Base-by-base conservation (phyloP, 208 protist genomes). In the Trypanosoma boissoni region DNA sequence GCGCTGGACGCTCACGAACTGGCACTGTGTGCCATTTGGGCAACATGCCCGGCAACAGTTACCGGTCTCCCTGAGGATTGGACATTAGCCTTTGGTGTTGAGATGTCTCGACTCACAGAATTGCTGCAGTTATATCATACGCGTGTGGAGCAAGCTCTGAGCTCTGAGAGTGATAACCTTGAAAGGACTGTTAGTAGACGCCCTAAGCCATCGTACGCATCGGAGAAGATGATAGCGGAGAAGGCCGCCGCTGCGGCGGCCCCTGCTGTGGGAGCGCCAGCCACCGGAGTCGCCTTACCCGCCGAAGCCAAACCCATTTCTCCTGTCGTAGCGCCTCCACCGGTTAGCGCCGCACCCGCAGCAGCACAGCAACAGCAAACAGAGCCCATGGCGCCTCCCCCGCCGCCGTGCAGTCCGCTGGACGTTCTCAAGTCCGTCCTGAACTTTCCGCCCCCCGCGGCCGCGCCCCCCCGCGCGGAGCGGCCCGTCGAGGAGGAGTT, bases 1-100 rank as follows among this genome's bases (percentile, higher is more conserved):
- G 7, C 43, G 0, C 57, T 74, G 5, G 51, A 76, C 3, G 71
- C 74, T 0, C 51, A 74, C 21, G 68, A 68, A 7, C 63, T 94
- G 18, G 88, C 84, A 14, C 57, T 88, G 5, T 83, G 69, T 54
- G 84, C 88, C 2, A 67, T 94, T 37, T 58, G 65, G 34, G 45
- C 63, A 1, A 80, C 78, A 2, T 56, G 53, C 6, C 79, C 79
- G 14, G 14, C 64, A 0, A 62, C 65, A 28, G 46, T 88, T 26
- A 44, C 36, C 31, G 55, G 26, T 9, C 63, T 88, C 23, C 83
- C 83, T 3, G 10, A 54, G 5, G 28, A 74, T 18, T 94, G 88
- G 85, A 74, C 56, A 7, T 8, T 64, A 2, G 75, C 68, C 0
- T 84, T 94, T 41, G 88, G 88, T 0, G 71, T 88, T 0, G 32